phyloP scores from a whole-genome alignment of 176 grass and related monocot species.

The Hordeum vulgare region MorexV3_pseudomolecules_assembly NC_058518.1:262438241-262438740 shows the following conservation, averaged over 20 bases:
- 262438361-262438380: not conserved
- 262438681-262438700: not conserved
- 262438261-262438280: not conserved
- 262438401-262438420: not conserved
- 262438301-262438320: not conserved
- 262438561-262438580: not conserved
- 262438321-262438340: not conserved
- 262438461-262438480: not conserved
- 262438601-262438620: not conserved
- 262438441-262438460: not conserved
- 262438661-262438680: not conserved
- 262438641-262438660: not conserved
- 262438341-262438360: not conserved
- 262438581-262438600: not conserved
- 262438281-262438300: conserved; percentile 21
- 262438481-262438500: not conserved
- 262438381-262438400: not conserved
- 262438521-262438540: not conserved
- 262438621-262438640: not conserved
- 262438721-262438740: not conserved
- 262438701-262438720: not conserved
- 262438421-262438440: not conserved
- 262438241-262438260: conserved; percentile 42
- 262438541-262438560: not conserved
- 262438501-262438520: not conserved